Base-by-base conservation (phyloP, 192 early-diverging fungal species). In the Gigaspora rosea region DNA sequence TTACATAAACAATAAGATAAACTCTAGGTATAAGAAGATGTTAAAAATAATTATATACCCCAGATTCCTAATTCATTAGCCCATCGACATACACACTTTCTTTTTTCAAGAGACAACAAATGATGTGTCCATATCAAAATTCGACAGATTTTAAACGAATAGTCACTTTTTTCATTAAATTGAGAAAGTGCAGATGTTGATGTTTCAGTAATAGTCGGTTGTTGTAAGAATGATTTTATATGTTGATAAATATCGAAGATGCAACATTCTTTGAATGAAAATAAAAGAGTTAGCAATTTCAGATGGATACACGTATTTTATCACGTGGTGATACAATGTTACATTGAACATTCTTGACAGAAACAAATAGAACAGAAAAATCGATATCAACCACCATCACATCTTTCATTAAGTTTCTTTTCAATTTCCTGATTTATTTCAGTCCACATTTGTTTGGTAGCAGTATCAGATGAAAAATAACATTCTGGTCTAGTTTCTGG, bases 61-160 rank as follows among this genome's bases (percentile, higher is more conserved):
- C 62, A 64, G 11, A 64, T 16, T 64, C 33, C 62, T 64, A 64
- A 64, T 64, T 64, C 62, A 15, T 64, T 32, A 16, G 62, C 62
- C 62, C 62, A 64, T 64, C 33, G 62, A 64, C 62, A 64, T 35
- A 64, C 33, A 36, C 33, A 33, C 62, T 64, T 64, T 16, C 62
- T 27, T 36, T 64, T 64, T 64, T 36, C 62, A 27, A 64, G 16
- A 15, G 62, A 64, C 16, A 64, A 64, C 12, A 64, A 35, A 41
- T 64, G 62, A 64, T 64, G 62, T 64, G 62, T 64, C 62, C 62
- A 64, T 35, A 64, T 64, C 33, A 64, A 64, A 16, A 64, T 64
- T 64, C 62, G 62, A 16, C 32, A 64, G 33, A 64, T 27, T 64
- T 64, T 27, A 35, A 35, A 3, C 22, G 22, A 35, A 15, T 11